These are phyloP conservation scores for Senna tora DNA, from an alignment of 306 rosid genomes.

Conservation along the genomic window DNA sequence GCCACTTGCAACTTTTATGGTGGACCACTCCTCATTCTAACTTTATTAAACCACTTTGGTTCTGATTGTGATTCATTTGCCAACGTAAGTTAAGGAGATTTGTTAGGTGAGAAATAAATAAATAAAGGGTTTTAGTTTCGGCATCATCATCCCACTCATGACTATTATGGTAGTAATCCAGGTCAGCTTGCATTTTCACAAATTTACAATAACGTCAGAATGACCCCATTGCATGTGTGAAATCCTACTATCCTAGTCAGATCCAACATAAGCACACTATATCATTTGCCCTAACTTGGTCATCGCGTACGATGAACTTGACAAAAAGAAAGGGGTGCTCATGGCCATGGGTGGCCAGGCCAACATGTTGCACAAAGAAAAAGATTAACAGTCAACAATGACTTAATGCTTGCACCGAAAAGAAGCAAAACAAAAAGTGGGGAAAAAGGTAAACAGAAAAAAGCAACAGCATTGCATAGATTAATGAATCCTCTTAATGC, in stretches of 20 bases:
- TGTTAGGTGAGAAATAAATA: constrained; percentile 39
- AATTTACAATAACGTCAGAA: constrained; percentile 36
- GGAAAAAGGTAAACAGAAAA: not conserved
- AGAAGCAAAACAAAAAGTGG: not conserved
- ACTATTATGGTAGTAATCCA: not conserved
- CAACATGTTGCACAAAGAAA: constrained; percentile 2
- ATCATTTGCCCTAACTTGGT: not conserved
- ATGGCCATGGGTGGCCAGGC: constrained; percentile 31
- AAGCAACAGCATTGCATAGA: not conserved
- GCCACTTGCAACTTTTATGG: constrained; percentile 6
- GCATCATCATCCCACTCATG: constrained; percentile 15
- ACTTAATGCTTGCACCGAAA: constrained; percentile 31
- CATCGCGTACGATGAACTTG: constrained; percentile 11
- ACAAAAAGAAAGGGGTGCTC: not conserved
- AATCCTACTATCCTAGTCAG: constrained; percentile 59
- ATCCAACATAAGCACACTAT: constrained; percentile 46
- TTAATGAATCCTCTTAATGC: not conserved
- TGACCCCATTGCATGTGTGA: constrained; percentile 46
- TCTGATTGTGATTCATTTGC: constrained; percentile 22
- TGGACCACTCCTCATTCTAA: not conserved
- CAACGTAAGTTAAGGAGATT: constrained; percentile 14
- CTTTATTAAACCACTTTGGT: constrained; percentile 28
- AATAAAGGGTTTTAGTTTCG: constrained; percentile 11
- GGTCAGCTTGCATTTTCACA: constrained; percentile 33
- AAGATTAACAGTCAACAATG: constrained; percentile 35